phyloP scores from a whole-genome alignment of 805 yeast species.

The Groenewaldozyma salmanticensis region DNA sequence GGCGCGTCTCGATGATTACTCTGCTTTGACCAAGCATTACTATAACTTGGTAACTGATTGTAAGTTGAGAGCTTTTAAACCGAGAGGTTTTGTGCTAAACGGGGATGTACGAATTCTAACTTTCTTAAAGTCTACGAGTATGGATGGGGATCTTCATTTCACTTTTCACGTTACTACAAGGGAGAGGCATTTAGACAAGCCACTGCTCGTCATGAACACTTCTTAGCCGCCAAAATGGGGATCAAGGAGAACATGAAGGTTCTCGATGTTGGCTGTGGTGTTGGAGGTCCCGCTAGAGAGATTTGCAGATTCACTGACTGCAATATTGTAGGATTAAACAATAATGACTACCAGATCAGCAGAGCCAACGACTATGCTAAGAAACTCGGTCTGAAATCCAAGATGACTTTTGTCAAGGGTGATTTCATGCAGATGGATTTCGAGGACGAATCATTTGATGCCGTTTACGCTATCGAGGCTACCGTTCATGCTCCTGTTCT shows the following conservation, averaged over 20 bases:
- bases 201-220: constrained; percentile 91
- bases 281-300: constrained; percentile 98
- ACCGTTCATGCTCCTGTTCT: constrained; percentile 95
- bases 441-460: constrained; percentile 81
- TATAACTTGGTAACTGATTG: constrained; percentile 93
- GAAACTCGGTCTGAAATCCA: constrained; percentile 52
- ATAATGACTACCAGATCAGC: constrained; percentile 90
- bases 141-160: constrained; percentile 99
- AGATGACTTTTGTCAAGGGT: constrained; percentile 84
- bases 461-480: constrained; percentile 97
- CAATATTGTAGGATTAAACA: constrained; percentile 81
- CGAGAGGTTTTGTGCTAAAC: constrained; percentile 4
- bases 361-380: constrained; percentile 79
- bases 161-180: constrained; percentile 84
- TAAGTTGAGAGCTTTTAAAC: constrained; percentile 8
- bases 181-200: constrained; percentile 95
- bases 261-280: constrained; percentile 98
- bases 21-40: constrained; percentile 86
- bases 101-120: neutral
- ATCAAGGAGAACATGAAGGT: constrained; percentile 74
- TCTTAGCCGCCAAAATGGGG: constrained; percentile 78
- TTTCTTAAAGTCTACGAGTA: constrained; percentile 62
- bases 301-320: constrained; percentile 85
- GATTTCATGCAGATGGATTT: constrained; percentile 99
- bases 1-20: constrained; percentile 70